These are phyloP conservation scores for Gomphus bonarii DNA, from an alignment of 1,284 basidiomycete species.

Conservation along the genomic window DNA sequence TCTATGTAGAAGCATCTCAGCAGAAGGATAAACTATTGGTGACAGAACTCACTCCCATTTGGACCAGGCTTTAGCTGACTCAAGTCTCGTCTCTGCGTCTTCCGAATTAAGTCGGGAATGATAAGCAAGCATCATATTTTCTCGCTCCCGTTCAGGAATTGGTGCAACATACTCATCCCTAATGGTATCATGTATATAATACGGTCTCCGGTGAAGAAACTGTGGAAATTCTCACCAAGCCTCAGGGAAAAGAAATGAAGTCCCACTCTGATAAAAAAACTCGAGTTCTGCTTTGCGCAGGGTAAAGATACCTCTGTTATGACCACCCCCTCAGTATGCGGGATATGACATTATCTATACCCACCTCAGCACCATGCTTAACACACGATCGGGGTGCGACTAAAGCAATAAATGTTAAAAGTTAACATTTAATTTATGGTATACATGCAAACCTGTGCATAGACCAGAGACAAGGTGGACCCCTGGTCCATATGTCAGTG, in stretches of 20 bases:
- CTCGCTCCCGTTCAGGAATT: slow-evolving; percentile 72
- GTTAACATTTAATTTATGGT: background rate
- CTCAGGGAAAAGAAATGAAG: slow-evolving; percentile 79
- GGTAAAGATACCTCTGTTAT: slow-evolving; percentile 75
- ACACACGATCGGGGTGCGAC: slow-evolving; percentile 75
- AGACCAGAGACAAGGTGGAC: slow-evolving; percentile 81
- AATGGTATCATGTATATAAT: background rate
- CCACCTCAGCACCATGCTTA: slow-evolving; percentile 73
- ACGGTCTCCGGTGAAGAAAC: background rate
- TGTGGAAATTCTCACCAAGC: slow-evolving; percentile 49
- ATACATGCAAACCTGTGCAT: slow-evolving; percentile 54
- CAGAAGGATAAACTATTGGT: too few species aligned
- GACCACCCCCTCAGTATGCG: background rate
- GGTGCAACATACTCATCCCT: slow-evolving; percentile 77
- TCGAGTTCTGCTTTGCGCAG: slow-evolving; percentile 76
- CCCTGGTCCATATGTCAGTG: slow-evolving; percentile 40
- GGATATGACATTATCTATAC: slow-evolving; percentile 12
- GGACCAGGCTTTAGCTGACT: slow-evolving; percentile 80
- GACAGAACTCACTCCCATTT: slow-evolving; percentile 69
- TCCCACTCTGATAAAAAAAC: slow-evolving; percentile 88
- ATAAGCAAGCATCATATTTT: slow-evolving; percentile 79
- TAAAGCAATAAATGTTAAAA: slow-evolving; percentile 20
- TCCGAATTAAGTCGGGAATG: slow-evolving; percentile 71
- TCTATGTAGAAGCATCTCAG: slow-evolving; percentile 25
- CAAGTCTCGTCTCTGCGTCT: slow-evolving; percentile 56